Conservation (phyloP, 1,139 yeast species). For the Scheffersomyces illinoinensis region DNA sequence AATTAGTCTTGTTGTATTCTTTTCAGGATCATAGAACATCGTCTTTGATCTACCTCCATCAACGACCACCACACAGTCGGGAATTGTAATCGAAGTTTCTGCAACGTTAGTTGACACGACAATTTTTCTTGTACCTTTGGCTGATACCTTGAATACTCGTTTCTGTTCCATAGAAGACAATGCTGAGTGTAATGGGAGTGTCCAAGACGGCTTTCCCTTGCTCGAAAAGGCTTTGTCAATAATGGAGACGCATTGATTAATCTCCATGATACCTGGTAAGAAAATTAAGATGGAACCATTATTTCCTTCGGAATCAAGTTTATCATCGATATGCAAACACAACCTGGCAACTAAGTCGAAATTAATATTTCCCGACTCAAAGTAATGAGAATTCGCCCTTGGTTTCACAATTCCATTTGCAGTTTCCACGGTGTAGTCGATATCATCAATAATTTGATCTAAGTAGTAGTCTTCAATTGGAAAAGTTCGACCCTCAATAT, state of each 20-base stretch:
- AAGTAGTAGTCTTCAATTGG: conserved; percentile 80
- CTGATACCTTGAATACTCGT: conserved; percentile 60
- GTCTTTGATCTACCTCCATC: conserved; percentile 87
- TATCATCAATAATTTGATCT: conserved; percentile 57
- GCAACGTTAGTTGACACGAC: conserved; percentile 91
- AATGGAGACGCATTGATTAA: conserved; percentile 47
- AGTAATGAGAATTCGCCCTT: conserved; percentile 62
- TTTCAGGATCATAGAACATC: conserved; percentile 64
- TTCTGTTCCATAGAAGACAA: conserved; percentile 81
- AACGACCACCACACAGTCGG: conserved; percentile 90
- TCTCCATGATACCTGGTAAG: conserved; percentile 90
- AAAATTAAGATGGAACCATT: conserved; percentile 81
- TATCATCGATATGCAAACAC: conserved; percentile 52
- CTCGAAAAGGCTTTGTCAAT: conserved; percentile 21
- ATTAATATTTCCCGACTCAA: conserved; percentile 66
- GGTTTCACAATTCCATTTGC: conserved; percentile 50
- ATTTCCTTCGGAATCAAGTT: conserved; percentile 38
- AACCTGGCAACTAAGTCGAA: conserved; percentile 67
- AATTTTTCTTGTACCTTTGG: conserved; percentile 62
- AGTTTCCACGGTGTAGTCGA: conserved; percentile 54
- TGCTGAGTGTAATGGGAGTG: conserved; percentile 88
- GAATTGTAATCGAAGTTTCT: conserved; percentile 86
- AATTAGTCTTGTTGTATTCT: conserved; percentile 68
- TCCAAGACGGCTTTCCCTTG: conserved; percentile 25
- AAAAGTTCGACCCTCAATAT: conserved; percentile 90